Percentiles rank a stretch among this genome's conserved stretches.
Evolutionary conservation across 1,284 basidiomycete genomes (phyloP).

Genomic region (Cryptococcus hybrid): DNA sequence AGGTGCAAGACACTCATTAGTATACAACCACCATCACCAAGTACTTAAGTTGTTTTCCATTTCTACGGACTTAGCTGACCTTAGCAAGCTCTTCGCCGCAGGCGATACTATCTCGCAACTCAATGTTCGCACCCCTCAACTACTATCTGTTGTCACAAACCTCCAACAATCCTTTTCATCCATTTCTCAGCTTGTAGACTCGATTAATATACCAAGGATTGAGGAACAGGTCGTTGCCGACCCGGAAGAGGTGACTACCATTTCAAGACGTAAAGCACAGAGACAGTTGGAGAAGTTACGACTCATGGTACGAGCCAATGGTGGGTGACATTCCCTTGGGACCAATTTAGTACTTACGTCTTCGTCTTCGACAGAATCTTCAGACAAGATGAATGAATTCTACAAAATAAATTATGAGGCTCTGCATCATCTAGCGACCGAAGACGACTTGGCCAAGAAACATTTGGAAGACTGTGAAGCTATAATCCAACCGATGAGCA

Average conservation of each 20-base stretch:
- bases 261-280: neutral
- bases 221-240: neutral
- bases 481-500: neutral
- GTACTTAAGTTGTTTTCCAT: conserved; percentile 8
- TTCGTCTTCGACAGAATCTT: neutral
- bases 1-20: conserved; percentile 43
- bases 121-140: conserved; percentile 48
- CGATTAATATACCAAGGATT: conserved; percentile 23
- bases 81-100: conserved; percentile 41
- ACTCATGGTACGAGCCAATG: conserved; percentile 35
- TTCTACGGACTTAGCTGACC: neutral
- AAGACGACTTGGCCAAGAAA: neutral
- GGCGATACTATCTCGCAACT: conserved; percentile 47
- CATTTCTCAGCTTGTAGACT: conserved; percentile 45
- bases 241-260: neutral
- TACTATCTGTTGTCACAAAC: conserved; percentile 42
- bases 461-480: conserved; percentile 1
- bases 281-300: conserved; percentile 21
- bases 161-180: conserved; percentile 48
- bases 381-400: conserved; percentile 3
- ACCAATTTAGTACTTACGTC: neutral
- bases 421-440: neutral
- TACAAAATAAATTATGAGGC: neutral
- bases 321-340: conserved; percentile 9
- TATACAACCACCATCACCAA: conserved; percentile 52